Evolutionary conservation across 2,329 filamentous ascomycete species (phyloP).

Genomic region (Thermothelomyces thermophilus): DNA sequence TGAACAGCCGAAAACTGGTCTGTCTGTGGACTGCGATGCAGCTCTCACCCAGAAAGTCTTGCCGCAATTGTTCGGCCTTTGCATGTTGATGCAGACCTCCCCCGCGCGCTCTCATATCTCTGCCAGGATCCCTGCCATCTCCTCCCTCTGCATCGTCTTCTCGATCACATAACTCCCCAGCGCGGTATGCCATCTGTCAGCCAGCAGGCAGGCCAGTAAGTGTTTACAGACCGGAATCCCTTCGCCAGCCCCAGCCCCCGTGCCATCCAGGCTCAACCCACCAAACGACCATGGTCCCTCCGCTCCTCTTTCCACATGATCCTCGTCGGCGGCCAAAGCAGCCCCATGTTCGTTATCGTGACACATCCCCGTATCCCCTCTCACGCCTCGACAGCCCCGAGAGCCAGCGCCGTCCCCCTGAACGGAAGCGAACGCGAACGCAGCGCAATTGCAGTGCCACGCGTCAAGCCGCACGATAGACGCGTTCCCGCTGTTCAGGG

Average conservation of each 20-base stretch:
- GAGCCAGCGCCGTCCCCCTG: not conserved
- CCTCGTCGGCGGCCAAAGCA: slow-evolving; percentile 11
- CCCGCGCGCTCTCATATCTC: slow-evolving; percentile 30
- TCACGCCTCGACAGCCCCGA: not conserved
- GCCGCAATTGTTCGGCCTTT: not conserved
- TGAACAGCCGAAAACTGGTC: not conserved
- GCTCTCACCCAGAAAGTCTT: too few relatives aligned
- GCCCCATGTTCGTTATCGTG: not conserved
- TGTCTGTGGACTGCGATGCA: not conserved
- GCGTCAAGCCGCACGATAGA: slow-evolving; percentile 68
- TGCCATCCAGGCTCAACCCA: slow-evolving; percentile 38
- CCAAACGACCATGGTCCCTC: slow-evolving; percentile 40
- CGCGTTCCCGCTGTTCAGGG: slow-evolving; percentile 16
- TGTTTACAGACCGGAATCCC: slow-evolving; percentile 72
- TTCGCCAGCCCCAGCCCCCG: slow-evolving; percentile 18
- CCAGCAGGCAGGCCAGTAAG: slow-evolving; percentile 74
- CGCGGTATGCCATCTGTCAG: slow-evolving; percentile 53
- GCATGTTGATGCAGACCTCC: not conserved
- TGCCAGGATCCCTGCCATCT: slow-evolving; percentile 64
- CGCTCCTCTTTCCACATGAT: not conserved
- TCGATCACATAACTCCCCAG: slow-evolving; percentile 53
- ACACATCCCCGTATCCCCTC: not conserved
- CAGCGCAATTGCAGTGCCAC: slow-evolving; percentile 89
- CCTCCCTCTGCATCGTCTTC: slow-evolving; percentile 50
- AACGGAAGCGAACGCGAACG: slow-evolving; percentile 65